These are phyloP conservation scores for Botrytis galanthina DNA, from an alignment of 2,329 filamentous ascomycete genomes.

Conservation along the genomic window DNA sequence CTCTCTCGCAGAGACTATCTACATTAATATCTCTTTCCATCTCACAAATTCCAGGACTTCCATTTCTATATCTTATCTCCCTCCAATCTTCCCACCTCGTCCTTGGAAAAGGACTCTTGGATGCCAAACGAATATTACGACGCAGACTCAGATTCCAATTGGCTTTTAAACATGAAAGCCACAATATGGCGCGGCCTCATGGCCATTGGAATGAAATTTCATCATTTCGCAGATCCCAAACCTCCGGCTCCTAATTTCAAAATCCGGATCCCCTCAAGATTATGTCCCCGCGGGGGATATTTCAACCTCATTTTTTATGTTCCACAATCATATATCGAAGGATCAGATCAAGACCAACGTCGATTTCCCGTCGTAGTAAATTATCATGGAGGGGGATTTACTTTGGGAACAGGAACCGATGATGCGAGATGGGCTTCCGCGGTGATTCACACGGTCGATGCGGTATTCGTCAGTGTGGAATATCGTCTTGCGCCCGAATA, in stretches of 20 bases:
- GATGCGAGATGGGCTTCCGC: slow-evolving; percentile 60
- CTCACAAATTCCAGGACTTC: neutral
- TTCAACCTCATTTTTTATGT: slow-evolving; percentile 47
- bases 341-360: slow-evolving; percentile 28
- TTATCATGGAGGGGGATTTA: slow-evolving; percentile 67
- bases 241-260: slow-evolving; percentile 37
- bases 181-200: slow-evolving; percentile 38
- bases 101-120: neutral
- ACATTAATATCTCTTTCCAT: neutral
- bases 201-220: slow-evolving; percentile 39
- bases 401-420: slow-evolving; percentile 60
- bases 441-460: slow-evolving; percentile 52
- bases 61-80: neutral
- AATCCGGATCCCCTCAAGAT: slow-evolving; percentile 36
- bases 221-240: slow-evolving; percentile 37
- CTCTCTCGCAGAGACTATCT: neutral
- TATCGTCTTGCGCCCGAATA: slow-evolving; percentile 66
- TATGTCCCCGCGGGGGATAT: slow-evolving; percentile 33
- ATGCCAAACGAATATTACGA: slow-evolving; percentile 13
- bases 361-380: slow-evolving; percentile 58
- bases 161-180: slow-evolving; percentile 36
- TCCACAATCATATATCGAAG: slow-evolving; percentile 41
- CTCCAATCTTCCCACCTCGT: neutral
- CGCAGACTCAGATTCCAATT: neutral
- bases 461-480: slow-evolving; percentile 61